phyloP scores from a whole-genome alignment of 306 rosid genomes.

The Begonia loranthoides region DNA sequence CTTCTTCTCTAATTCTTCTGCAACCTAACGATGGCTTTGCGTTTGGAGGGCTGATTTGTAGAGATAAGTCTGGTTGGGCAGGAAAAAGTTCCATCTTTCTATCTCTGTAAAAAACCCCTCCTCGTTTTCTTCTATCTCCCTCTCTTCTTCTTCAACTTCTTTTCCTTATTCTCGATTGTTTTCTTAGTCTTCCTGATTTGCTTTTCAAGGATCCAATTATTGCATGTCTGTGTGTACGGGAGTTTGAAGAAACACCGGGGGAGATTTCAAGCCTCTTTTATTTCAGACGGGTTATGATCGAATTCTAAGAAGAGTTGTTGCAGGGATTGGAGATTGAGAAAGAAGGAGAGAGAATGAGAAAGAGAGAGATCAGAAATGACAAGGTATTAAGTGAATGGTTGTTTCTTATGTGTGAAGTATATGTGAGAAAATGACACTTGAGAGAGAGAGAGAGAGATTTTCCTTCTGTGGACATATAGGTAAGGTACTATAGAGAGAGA shows the following conservation, averaged over 20 bases:
- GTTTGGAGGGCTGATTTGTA: slow-evolving; percentile 96
- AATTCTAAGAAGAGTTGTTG: slow-evolving; percentile 51
- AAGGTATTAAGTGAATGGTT: slow-evolving; percentile 90
- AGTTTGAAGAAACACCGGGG: no score
- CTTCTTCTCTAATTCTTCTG: slow-evolving; percentile 58
- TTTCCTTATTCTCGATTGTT: no score
- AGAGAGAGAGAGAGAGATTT: slow-evolving; percentile 23
- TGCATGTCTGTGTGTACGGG: no score
- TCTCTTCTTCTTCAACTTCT: no score
- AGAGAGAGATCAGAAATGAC: slow-evolving; percentile 33
- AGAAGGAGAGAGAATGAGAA: slow-evolving; percentile 21
- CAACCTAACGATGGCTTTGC: slow-evolving; percentile 42
- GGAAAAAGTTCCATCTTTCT: slow-evolving; percentile 74
- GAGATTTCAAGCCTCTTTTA: slow-evolving; percentile 1
- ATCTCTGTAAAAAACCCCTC: background rate
- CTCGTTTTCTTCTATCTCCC: background rate
- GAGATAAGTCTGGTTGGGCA: slow-evolving; percentile 91
- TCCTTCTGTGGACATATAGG: slow-evolving; percentile 57
- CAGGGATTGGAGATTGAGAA: slow-evolving; percentile 48
- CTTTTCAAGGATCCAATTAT: no score
- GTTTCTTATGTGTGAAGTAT: slow-evolving; percentile 94
- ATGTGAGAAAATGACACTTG: slow-evolving; percentile 98
- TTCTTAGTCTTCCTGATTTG: no score
- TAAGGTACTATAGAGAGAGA: no score
- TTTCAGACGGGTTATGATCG: slow-evolving; percentile 36